Evolutionary conservation across 2,329 filamentous ascomycete genomes (phyloP).

Genomic region (Hypocrella siamensis): DNA sequence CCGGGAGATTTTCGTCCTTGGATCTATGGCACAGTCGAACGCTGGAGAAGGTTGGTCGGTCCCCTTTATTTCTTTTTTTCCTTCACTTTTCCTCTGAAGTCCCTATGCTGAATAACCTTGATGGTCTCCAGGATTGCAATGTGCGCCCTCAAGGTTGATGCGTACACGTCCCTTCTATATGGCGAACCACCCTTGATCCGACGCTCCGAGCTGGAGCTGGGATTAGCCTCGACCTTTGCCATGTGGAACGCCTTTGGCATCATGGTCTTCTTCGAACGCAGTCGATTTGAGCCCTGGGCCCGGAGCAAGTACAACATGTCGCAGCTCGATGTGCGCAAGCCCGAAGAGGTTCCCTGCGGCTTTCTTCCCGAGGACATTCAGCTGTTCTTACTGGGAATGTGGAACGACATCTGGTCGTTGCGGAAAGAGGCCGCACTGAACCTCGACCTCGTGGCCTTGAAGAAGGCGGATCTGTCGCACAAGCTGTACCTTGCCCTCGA

Average conservation of each 20-base stretch:
- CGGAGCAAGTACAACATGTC: conserved; percentile 14
- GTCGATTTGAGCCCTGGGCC: conserved; percentile 15
- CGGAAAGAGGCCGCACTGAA: conserved; percentile 11
- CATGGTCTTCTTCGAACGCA: conserved; percentile 18
- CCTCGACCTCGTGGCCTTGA: conserved; percentile 2
- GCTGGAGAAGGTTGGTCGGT: conserved; percentile 17
- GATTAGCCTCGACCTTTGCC: conserved; percentile 16
- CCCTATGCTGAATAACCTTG: not conserved
- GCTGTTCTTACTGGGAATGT: conserved; percentile 14
- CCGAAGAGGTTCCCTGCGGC: conserved; percentile 11
- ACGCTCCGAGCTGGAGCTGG: conserved; percentile 20
- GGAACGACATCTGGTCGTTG: conserved; percentile 16
- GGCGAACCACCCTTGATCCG: conserved; percentile 16
- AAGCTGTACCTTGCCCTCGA: conserved; percentile 6
- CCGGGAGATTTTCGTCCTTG: conserved; percentile 22
- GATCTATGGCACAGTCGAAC: conserved; percentile 13
- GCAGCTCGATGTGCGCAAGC: conserved; percentile 12
- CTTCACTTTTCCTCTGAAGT: not conserved
- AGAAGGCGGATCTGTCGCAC: conserved; percentile 2
- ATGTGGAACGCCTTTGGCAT: conserved; percentile 22
- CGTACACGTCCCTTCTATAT: conserved; percentile 17
- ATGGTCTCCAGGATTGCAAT: conserved; percentile 14
- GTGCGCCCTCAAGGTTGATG: conserved; percentile 22
- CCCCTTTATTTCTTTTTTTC: not conserved
- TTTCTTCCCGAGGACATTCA: conserved; percentile 19